Conservation (phyloP, 73 alveolate genomes). For the Breviolum minutum region DNA sequence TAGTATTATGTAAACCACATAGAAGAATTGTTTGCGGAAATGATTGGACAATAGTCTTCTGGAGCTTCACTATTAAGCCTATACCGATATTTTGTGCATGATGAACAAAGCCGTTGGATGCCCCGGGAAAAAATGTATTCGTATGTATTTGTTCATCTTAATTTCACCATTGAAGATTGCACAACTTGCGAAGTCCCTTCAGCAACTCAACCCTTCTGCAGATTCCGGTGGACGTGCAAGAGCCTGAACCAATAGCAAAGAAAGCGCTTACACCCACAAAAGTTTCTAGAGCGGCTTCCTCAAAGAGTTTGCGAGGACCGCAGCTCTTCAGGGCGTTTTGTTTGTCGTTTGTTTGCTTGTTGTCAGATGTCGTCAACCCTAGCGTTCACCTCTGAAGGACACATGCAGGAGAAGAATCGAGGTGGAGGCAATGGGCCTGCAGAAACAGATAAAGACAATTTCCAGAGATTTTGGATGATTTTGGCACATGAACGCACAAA, state of each 20-base stretch:
- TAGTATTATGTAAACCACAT: too few relatives aligned
- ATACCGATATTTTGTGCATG: neutral
- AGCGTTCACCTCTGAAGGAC: neutral
- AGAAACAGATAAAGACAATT: neutral
- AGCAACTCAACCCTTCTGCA: neutral
- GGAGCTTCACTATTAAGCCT: neutral
- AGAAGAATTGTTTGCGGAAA: too few relatives aligned
- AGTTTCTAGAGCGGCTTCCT: neutral
- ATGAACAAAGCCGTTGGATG: too few relatives aligned
- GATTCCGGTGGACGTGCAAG: constrained; percentile 43
- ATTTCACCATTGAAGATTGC: too few relatives aligned
- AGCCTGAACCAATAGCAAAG: neutral
- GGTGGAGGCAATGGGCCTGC: constrained; percentile 3
- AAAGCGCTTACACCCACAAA: constrained; percentile 15
- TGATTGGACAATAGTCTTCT: too few relatives aligned
- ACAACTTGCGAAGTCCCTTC: too few relatives aligned
- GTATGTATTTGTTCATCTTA: too few relatives aligned
- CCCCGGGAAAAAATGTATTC: too few relatives aligned
- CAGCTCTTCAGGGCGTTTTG: neutral
- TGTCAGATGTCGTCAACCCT: too few relatives aligned
- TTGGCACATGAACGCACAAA: too few relatives aligned
- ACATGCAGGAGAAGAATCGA: constrained; percentile 58
- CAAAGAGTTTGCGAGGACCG: constrained; percentile 47
- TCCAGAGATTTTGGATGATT: too few relatives aligned
- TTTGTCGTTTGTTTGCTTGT: too few relatives aligned